Base-by-base conservation (phyloP, 495 filamentous ascomycete genomes). In the Penicillium paxilli region DNA sequence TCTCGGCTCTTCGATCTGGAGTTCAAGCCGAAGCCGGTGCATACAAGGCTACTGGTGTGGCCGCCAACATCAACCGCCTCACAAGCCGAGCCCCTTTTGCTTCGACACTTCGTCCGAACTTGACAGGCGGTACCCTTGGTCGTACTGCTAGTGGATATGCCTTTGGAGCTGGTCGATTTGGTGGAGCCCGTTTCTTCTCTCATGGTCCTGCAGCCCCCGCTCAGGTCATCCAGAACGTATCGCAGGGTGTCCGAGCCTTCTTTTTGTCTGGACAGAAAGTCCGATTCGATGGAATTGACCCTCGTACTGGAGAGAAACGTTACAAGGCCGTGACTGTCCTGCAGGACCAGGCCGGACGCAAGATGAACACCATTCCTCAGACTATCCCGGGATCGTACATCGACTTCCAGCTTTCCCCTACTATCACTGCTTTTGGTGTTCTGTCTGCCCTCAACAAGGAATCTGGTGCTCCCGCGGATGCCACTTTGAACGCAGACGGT, bases 151-250 rank as follows among this genome's bases (percentile, higher is more conserved):
- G 92, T 50, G 94, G 94, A 2, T 98, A 98, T 73, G 78, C 82
- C 23, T 67, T 90, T 16, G 87, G 89, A 19, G 80, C 81, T 44
- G 88, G 87, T 17, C 80, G 88, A 16, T 69, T 84, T 32, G 87
- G 87, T 25, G 86, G 90, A 28, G 86, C 85, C 14, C 81, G 94
- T 44, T 92, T 89, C 71, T 98, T 98, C 77, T 93, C 89, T 1
- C 93, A 97, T 70, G 84, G 84, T 0, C 88, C 94, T 9, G 83
- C 91, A 3, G 84, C 85, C 1, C 91, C 89, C 19, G 90, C 92
- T 4, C 89, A 98, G 66, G 90, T 98, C 17, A 79, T 98, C n/a
- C 84, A 92, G 62, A 96, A 96, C 73, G 93, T 98, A 2, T 96
- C 90, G 17, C 84, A 88, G 52, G 94, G 91, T 0, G 85, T 96